Evolutionary conservation across 768 basidiomycete genomes (phyloP).

Genomic region (Holtermannia corniformis): DNA sequence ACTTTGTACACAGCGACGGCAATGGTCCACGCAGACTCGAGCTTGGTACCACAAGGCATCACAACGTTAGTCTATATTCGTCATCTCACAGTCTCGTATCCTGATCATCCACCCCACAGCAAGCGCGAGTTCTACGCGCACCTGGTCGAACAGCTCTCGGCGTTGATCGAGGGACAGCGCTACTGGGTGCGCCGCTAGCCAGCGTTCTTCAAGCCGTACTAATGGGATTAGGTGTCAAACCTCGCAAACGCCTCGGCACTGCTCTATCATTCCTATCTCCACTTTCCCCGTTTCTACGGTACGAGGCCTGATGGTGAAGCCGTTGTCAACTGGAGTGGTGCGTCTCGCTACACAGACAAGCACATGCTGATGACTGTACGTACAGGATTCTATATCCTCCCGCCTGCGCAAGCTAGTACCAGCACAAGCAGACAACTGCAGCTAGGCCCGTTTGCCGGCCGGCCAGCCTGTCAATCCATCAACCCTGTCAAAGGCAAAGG

Average conservation of each 20-base stretch:
- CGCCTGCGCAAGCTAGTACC: constrained; percentile 11
- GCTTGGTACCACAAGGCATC: constrained; percentile 60
- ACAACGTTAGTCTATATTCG: constrained; percentile 41
- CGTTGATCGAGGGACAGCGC: constrained; percentile 57
- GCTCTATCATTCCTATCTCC: constrained; percentile 65
- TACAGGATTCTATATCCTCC: constrained; percentile 74
- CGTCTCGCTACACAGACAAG: constrained; percentile 32
- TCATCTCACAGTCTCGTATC: background rate
- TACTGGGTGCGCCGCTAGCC: constrained; percentile 61
- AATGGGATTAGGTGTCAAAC: constrained; percentile 59
- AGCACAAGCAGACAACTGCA: constrained; percentile 43
- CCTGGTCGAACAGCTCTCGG: constrained; percentile 55
- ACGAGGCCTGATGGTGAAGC: constrained; percentile 43
- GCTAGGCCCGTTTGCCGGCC: constrained; percentile 79
- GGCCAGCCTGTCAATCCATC: constrained; percentile 84
- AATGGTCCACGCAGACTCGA: constrained; percentile 80
- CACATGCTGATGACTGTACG: background rate
- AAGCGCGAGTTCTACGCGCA: constrained; percentile 76
- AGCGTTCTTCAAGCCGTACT: background rate
- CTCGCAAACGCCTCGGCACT: constrained; percentile 73
- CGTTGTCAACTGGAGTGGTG: constrained; percentile 90
- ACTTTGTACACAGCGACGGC: background rate
- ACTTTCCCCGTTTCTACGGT: constrained; percentile 58
- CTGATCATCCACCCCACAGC: too few relatives aligned
- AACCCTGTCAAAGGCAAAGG: constrained; percentile 54